Base-by-base conservation (phyloP, 805 yeast species). In the Wickerhamiella nectarea region DNA sequence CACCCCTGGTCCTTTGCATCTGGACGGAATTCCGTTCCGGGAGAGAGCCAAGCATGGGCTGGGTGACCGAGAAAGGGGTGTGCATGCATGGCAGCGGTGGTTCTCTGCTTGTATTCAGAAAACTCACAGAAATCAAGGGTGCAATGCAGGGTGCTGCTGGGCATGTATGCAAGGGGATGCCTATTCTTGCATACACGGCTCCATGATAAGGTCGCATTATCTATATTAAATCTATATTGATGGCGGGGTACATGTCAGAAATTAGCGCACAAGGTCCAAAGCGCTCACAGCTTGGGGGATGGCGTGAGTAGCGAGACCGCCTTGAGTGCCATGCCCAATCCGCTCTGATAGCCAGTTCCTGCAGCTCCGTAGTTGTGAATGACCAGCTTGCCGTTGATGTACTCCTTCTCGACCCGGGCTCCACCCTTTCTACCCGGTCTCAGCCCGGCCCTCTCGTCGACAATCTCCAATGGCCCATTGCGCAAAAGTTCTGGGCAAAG, bases 381-480 rank as follows among this genome's bases (percentile, higher is more conserved):
- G 14, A 78, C 54, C 1, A 66, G 45, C 43, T 65, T 63, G 2
- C 69, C 73, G 9, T 59, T 63, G 9, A 53, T 46, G 3, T 44
- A 47, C 51, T 78, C 80, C 35, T 60, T 57, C 55, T 80, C 91
- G 35, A 83, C 72, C 42, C 93, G 66, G 5, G 72, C 76, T 4
- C 93, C 93, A 11, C 87, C 91, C 34, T 72, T 68, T 55, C 93
- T 70, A 31, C 78, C 67, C 5, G 94, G 94, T 50, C 94, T 70
- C 36, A 80, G 65, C 0, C 93, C 94, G 6, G 86, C 77, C 1
- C 72, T 81, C 33, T 74, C 77, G 43, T 82, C 69, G 9, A 80
- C 41, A 21, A 83, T 67, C 50, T 77, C 80, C 37, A 65, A 57
- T 18, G 56, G 63, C 7, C 56, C 56, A 10, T 60, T 51, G 21